Conservation (phyloP, 805 yeast species). For the Nakazawaea peltata region DNA sequence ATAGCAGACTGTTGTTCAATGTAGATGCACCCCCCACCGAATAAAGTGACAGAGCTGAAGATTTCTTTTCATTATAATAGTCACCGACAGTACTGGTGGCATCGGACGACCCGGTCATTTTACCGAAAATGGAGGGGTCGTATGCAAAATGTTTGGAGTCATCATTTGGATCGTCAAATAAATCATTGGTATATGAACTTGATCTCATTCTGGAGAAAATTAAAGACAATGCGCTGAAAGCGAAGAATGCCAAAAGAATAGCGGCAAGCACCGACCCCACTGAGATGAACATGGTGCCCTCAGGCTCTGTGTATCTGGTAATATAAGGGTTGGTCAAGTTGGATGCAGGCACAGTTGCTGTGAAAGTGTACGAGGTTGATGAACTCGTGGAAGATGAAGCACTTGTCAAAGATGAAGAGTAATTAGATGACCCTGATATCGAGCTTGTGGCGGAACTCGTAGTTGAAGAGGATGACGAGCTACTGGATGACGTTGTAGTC, state of each 20-base stretch:
- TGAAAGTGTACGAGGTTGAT: conserved; percentile 13
- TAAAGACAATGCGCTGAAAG: conserved; percentile 1
- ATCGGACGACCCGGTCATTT: neutral
- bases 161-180: conserved; percentile 2
- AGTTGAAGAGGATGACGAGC: neutral
- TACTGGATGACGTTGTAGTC: neutral
- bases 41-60: conserved; percentile 2
- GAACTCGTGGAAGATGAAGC: conserved; percentile 6
- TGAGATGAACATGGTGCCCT: conserved; percentile 34
- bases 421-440: neutral
- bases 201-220: conserved; percentile 6
- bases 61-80: neutral
- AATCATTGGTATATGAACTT: conserved; percentile 1
- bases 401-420: neutral
- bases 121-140: conserved; percentile 9
- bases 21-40: conserved; percentile 5
- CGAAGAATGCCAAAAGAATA: conserved; percentile 12
- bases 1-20: no score
- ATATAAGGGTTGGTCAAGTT: conserved; percentile 25
- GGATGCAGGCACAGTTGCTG: conserved; percentile 15
- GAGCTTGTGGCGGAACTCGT: neutral
- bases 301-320: conserved; percentile 17
- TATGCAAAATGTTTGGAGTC: conserved; percentile 3
- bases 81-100: neutral
- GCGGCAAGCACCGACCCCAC: conserved; percentile 27